These are phyloP conservation scores for Ophiocordyceps camponoti-leonardi DNA, from an alignment of 2,329 filamentous ascomycete species.

Conservation along the genomic window DNA sequence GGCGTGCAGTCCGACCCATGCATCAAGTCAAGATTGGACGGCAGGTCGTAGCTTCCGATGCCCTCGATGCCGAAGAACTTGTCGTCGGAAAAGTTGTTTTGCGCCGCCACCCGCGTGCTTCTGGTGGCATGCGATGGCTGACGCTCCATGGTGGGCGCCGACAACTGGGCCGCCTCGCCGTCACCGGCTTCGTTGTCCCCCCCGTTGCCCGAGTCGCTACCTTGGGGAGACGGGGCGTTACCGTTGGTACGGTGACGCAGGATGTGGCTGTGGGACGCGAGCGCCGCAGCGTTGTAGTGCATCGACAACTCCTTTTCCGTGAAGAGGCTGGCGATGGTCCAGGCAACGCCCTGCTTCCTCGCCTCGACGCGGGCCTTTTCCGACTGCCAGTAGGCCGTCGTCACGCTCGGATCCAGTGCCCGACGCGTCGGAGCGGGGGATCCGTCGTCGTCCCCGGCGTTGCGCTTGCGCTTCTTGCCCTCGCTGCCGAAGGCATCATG, in stretches of 20 bases:
- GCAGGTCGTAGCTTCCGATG: slow-evolving; percentile 40
- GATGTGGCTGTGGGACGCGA: slow-evolving; percentile 45
- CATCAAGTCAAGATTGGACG: slow-evolving; percentile 39
- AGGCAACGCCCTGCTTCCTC: slow-evolving; percentile 40
- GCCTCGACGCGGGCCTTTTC: slow-evolving; percentile 36
- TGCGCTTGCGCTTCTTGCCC: slow-evolving; percentile 45
- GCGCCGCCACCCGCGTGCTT: slow-evolving; percentile 38
- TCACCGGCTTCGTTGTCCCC: slow-evolving; percentile 30
- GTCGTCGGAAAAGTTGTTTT: slow-evolving; percentile 38
- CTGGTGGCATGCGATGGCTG: slow-evolving; percentile 47
- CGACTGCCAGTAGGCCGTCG: slow-evolving; percentile 44
- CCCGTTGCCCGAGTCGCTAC: slow-evolving; percentile 34
- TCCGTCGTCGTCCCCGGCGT: slow-evolving; percentile 41
- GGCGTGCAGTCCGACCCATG: slow-evolving; percentile 31
- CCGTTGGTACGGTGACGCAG: slow-evolving; percentile 39
- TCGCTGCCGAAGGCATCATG: slow-evolving; percentile 31
- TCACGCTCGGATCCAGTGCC: slow-evolving; percentile 35
- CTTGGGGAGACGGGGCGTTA: slow-evolving; percentile 29
- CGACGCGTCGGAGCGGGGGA: slow-evolving; percentile 42
- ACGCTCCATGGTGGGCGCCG: slow-evolving; percentile 43
- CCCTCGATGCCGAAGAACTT: slow-evolving; percentile 42
- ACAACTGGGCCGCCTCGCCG: slow-evolving; percentile 26
- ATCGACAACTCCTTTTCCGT: slow-evolving; percentile 52
- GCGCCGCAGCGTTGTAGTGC: slow-evolving; percentile 44
- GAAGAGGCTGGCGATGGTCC: slow-evolving; percentile 53